phyloP scores from a whole-genome alignment of 352 stramenopile genomes.

The Pythium myriotylum region DNA sequence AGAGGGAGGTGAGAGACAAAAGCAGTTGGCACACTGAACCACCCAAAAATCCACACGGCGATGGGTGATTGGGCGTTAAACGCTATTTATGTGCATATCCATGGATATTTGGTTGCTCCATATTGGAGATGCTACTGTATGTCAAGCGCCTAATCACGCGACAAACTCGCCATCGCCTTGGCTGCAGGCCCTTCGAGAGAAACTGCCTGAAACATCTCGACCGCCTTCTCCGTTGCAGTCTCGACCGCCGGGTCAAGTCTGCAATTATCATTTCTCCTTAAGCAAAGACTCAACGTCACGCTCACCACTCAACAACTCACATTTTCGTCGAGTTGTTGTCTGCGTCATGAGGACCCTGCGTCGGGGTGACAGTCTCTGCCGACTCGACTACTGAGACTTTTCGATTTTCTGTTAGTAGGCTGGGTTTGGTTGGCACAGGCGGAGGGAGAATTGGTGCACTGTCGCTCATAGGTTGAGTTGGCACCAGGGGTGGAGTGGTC shows the following conservation, averaged over 20 bases:
- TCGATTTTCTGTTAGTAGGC: constrained; percentile 22
- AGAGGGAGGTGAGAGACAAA: background rate
- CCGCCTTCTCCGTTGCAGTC: background rate
- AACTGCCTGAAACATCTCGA: background rate
- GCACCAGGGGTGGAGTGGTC: constrained; percentile 8
- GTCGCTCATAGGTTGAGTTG: background rate
- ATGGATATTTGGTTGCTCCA: no score
- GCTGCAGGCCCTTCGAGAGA: background rate
- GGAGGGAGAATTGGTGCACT: constrained; percentile 5
- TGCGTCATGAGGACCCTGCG: background rate
- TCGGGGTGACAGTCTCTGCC: constrained; percentile 17
- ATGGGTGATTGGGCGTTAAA: background rate
- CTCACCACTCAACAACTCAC: background rate
- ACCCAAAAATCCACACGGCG: background rate
- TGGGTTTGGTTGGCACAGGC: constrained; percentile 8
- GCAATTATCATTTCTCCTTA: no score
- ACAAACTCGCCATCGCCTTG: background rate
- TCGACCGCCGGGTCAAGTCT: background rate
- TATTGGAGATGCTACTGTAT: no score
- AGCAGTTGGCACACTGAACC: constrained; percentile 1
- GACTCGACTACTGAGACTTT: constrained; percentile 25
- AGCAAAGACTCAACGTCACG: no score
- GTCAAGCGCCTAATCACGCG: background rate
- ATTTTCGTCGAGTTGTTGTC: constrained; percentile 14
- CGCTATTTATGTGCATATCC: no score